Conservation (phyloP, 2,329 filamentous ascomycete species). For the Colletotrichum horii region DNA sequence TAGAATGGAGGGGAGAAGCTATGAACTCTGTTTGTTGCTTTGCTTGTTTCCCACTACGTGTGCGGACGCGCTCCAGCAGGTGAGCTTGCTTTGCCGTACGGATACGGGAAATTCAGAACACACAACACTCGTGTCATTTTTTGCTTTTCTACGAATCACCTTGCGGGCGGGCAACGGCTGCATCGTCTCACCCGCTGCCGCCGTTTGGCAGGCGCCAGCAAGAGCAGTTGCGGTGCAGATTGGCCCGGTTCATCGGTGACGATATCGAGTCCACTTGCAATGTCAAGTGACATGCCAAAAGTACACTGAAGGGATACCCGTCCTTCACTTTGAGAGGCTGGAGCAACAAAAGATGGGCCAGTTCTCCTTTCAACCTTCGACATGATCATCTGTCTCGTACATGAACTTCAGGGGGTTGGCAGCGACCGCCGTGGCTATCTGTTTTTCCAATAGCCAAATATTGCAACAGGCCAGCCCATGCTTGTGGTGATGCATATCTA, state of each 20-base stretch:
- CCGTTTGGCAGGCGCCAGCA: not conserved
- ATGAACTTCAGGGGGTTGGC: not conserved
- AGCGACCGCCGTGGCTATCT: not conserved
- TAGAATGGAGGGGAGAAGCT: slow-evolving; percentile 1
- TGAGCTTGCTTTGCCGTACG: not conserved
- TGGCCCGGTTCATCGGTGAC: not conserved
- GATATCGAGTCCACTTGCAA: not conserved
- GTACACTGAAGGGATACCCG: not conserved
- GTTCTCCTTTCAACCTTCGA: not conserved
- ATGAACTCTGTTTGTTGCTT: slow-evolving; percentile 16
- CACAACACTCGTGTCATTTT: not conserved
- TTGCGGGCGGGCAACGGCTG: not conserved
- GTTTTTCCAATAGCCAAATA: not conserved
- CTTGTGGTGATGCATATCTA: not conserved
- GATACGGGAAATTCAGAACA: not conserved
- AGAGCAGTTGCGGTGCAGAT: slow-evolving; percentile 7
- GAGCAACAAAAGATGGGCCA: not conserved
- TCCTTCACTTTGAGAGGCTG: not conserved
- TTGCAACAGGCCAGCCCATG: slow-evolving; percentile 13
- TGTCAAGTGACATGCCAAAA: not conserved
- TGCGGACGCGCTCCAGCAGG: not conserved
- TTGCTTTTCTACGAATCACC: not conserved
- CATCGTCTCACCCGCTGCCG: not conserved
- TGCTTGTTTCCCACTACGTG: not conserved
- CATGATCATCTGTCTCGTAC: not conserved